These are phyloP conservation scores for Candida sakaeoensis DNA, from an alignment of 805 yeast genomes.

Conservation along the genomic window DNA sequence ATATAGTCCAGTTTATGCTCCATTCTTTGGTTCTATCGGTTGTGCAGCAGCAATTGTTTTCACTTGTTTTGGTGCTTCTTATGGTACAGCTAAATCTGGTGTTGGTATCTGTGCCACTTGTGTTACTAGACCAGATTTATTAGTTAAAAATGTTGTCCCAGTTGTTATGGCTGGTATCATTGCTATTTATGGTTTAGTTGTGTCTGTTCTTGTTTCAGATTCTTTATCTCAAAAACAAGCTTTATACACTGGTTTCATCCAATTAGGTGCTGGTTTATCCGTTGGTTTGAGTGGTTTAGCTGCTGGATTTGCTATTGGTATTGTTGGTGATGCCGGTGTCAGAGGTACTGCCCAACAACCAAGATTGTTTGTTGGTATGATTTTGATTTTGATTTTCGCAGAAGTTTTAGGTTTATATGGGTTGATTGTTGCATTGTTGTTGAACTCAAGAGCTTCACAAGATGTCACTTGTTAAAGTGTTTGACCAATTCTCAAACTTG, in stretches of 20 bases:
- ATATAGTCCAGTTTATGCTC: slow-evolving; percentile 73
- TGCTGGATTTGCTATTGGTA: slow-evolving; percentile 99
- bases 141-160: slow-evolving; percentile 91
- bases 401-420: slow-evolving; percentile 99
- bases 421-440: slow-evolving; percentile 92
- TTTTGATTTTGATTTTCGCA: slow-evolving; percentile 96
- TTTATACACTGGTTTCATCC: slow-evolving; percentile 94
- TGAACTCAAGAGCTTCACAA: slow-evolving; percentile 96
- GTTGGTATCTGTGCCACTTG: slow-evolving; percentile 99
- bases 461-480: slow-evolving; percentile 81
- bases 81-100: slow-evolving; percentile 99
- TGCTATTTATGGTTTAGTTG: slow-evolving; percentile 97
- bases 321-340: slow-evolving; percentile 99
- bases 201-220: slow-evolving; percentile 89
- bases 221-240: slow-evolving; percentile 88
- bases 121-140: slow-evolving; percentile 93
- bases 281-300: slow-evolving; percentile 97
- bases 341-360: slow-evolving; percentile 99
- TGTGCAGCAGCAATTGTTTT: slow-evolving; percentile 99
- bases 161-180: slow-evolving; percentile 99
- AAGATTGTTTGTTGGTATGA: slow-evolving; percentile 97
- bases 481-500: no score
- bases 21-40: slow-evolving; percentile 99
- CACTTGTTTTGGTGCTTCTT: slow-evolving; percentile 98
- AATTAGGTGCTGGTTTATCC: slow-evolving; percentile 95